A percentile compares a stretch with the other conserved stretches of the same genome.
These are phyloP conservation scores for Fusarium compactum DNA, from an alignment of 2,329 filamentous ascomycete genomes.

Conservation along the genomic window DNA sequence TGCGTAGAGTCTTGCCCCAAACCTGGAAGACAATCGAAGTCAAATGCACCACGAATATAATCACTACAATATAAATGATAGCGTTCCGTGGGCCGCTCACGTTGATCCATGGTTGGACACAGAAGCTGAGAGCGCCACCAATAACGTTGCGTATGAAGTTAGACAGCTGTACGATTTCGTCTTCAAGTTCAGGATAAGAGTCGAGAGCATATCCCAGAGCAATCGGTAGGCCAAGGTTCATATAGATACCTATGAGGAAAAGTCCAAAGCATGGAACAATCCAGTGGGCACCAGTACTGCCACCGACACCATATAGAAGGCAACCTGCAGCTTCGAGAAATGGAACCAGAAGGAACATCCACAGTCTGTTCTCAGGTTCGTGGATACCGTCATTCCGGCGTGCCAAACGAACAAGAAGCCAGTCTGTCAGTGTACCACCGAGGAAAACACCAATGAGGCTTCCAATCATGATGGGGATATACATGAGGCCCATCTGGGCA, in stretches of 20 bases:
- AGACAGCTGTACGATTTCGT: background rate
- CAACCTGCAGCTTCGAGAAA: background rate
- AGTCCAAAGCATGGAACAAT: background rate
- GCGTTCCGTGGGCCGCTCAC: too few relatives aligned
- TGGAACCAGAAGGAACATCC: slow-evolving; percentile 22
- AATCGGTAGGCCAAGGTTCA: background rate
- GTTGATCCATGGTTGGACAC: too few relatives aligned
- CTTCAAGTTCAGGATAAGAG: background rate
- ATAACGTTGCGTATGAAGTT: too few relatives aligned
- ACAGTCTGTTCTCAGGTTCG: slow-evolving; percentile 37
- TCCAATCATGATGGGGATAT: slow-evolving; percentile 36
- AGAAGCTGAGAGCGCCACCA: too few relatives aligned
- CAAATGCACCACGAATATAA: too few relatives aligned
- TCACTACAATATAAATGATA: too few relatives aligned
- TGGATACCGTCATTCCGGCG: slow-evolving; percentile 32
- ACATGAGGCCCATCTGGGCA: slow-evolving; percentile 37
- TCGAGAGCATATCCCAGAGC: background rate
- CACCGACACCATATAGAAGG: background rate
- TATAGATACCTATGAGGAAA: background rate
- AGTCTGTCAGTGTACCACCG: slow-evolving; percentile 29
- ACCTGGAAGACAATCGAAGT: too few relatives aligned
- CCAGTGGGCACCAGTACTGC: background rate
- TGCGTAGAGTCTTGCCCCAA: too few relatives aligned
- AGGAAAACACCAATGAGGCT: slow-evolving; percentile 19
- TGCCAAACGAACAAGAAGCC: slow-evolving; percentile 27